Conservation (phyloP, 2,329 filamentous ascomycete genomes). For the Beauveria australis region DNA sequence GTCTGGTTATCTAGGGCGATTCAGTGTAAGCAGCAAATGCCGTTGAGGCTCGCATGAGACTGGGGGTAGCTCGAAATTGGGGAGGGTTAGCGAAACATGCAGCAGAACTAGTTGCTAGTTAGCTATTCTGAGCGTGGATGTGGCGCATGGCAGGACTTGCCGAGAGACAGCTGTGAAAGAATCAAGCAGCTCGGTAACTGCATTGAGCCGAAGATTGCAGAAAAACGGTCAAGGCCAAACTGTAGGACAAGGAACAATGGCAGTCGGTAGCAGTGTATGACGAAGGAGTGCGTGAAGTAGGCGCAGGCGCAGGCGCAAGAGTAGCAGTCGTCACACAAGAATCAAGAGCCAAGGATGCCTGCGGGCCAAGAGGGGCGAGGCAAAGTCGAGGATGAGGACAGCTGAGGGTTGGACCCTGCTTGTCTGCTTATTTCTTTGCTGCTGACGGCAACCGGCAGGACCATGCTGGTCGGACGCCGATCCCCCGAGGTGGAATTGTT, state of each 20-base stretch:
- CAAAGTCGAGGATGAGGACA: not conserved
- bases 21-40: not conserved
- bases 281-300: not conserved
- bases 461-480: slow-evolving; percentile 3
- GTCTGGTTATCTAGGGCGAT: not conserved
- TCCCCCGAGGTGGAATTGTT: not conserved
- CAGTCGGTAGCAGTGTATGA: not conserved
- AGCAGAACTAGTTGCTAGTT: not conserved
- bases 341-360: not conserved
- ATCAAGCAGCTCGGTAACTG: not conserved
- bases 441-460: slow-evolving; percentile 1
- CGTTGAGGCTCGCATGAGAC: not conserved
- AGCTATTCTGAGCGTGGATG: not conserved
- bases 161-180: not conserved
- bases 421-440: not conserved
- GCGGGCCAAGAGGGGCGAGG: not conserved
- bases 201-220: not conserved
- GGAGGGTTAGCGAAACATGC: not conserved
- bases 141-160: not conserved
- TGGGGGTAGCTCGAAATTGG: not conserved
- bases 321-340: not conserved
- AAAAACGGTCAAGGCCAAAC: not conserved
- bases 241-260: not conserved
- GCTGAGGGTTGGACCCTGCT: not conserved
- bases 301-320: not conserved